These are phyloP conservation scores for Kwoniella shivajii DNA, from an alignment of 1,284 basidiomycete genomes.

Conservation along the genomic window DNA sequence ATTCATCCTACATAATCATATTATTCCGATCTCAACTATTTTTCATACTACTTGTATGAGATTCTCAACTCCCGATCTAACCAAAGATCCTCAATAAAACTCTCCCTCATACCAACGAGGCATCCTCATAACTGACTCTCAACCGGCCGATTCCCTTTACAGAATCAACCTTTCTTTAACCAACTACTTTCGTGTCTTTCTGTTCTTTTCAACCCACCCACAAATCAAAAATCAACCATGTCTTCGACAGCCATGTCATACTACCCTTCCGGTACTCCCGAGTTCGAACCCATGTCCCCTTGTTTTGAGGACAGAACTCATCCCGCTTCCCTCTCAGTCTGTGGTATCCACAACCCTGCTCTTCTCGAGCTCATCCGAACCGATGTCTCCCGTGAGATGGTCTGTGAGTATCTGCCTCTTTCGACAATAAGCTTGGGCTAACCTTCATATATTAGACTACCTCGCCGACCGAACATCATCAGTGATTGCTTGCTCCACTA, in stretches of 20 bases:
- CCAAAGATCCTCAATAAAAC: background rate
- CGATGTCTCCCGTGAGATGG: slow-evolving; percentile 78
- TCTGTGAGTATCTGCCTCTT: slow-evolving; percentile 57
- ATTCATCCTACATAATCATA: background rate
- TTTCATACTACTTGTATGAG: background rate
- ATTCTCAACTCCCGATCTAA: too few relatives aligned
- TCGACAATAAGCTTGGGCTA: background rate
- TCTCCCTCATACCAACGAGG: background rate
- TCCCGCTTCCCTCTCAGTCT: slow-evolving; percentile 69
- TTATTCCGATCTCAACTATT: background rate
- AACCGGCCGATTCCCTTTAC: background rate
- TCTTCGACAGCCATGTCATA: slow-evolving; percentile 12
- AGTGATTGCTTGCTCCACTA: slow-evolving; percentile 52
- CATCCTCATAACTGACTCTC: background rate
- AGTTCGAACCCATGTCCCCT: slow-evolving; percentile 42
- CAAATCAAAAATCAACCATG: slow-evolving; percentile 3
- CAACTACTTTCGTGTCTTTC: slow-evolving; percentile 8
- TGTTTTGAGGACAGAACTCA: slow-evolving; percentile 54
- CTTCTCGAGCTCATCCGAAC: slow-evolving; percentile 75
- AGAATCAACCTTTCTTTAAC: background rate
- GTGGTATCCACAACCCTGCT: slow-evolving; percentile 69
- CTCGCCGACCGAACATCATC: slow-evolving; percentile 52
- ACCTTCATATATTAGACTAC: slow-evolving; percentile 37
- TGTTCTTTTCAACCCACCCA: background rate
- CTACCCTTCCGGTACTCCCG: slow-evolving; percentile 33